Conservation (phyloP, 1,284 basidiomycete genomes). For the Ganoderma resinaceum region DNA sequence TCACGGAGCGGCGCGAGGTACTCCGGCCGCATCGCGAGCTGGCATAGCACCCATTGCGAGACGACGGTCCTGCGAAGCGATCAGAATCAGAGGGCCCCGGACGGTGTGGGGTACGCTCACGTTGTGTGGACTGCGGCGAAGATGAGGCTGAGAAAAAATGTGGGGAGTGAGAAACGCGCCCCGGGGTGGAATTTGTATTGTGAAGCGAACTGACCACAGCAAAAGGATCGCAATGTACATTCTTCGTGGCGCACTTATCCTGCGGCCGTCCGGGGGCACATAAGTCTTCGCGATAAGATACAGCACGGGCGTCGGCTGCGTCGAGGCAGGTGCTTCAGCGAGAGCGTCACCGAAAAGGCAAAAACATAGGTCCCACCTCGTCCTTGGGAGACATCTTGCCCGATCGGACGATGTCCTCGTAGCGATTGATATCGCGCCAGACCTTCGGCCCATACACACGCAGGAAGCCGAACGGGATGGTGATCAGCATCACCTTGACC, state of each 20-base stretch:
- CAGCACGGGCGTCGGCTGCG: constrained; percentile 31
- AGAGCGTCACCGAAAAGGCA: not conserved
- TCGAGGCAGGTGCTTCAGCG: not conserved
- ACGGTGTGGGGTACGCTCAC: constrained; percentile 28
- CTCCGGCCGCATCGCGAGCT: constrained; percentile 50
- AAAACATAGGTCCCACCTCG: constrained; percentile 25
- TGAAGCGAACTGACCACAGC: constrained; percentile 29
- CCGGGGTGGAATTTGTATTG: not conserved
- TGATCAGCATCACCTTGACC: constrained; percentile 35
- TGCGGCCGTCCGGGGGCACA: constrained; percentile 20
- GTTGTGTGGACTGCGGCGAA: constrained; percentile 48
- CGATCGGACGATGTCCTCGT: constrained; percentile 27
- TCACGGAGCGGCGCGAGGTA: constrained; percentile 51
- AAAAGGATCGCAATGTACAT: constrained; percentile 32
- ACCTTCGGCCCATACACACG: constrained; percentile 31
- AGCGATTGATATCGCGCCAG: constrained; percentile 33
- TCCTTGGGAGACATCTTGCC: constrained; percentile 24
- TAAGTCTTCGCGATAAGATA: constrained; percentile 37
- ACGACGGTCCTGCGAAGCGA: constrained; percentile 40
- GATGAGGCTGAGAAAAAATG: constrained; percentile 37
- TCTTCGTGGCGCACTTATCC: constrained; percentile 29
- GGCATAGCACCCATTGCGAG: constrained; percentile 49
- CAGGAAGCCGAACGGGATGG: constrained; percentile 34
- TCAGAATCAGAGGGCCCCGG: too few species aligned
- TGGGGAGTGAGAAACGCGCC: not conserved